Evolutionary conservation across 2,329 filamentous ascomycete genomes (phyloP).

Genomic region (Aspergillus sp.): DNA sequence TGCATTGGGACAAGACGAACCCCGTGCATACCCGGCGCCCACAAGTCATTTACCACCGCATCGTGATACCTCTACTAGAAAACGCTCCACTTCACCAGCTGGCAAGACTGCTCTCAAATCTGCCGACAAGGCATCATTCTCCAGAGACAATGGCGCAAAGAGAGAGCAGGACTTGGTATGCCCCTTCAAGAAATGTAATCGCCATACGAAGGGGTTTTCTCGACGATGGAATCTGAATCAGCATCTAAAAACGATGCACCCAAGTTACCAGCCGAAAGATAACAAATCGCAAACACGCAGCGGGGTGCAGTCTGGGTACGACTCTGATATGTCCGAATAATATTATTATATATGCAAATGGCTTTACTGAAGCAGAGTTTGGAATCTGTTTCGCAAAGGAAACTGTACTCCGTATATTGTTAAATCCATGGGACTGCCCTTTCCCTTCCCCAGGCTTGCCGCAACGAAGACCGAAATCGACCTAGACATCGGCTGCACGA

Average conservation of each 20-base stretch:
- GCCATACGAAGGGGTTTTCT: slow-evolving; percentile 34
- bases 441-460: background rate
- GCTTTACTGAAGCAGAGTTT: background rate
- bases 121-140: background rate
- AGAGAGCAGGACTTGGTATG: slow-evolving; percentile 23
- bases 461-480: background rate
- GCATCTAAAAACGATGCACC: slow-evolving; percentile 36
- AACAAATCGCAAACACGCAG: slow-evolving; percentile 1
- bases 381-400: background rate
- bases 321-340: background rate
- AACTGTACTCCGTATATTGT: background rate
- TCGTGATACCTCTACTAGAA: slow-evolving; percentile 10
- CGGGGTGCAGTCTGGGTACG: background rate
- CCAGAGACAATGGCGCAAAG: background rate
- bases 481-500: background rate
- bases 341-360: background rate
- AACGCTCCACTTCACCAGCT: slow-evolving; percentile 14
- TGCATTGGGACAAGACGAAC: slow-evolving; percentile 26
- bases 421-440: background rate
- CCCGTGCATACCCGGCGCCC: background rate
- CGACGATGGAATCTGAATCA: slow-evolving; percentile 39
- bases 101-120: slow-evolving; percentile 6
- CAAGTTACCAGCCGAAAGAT: slow-evolving; percentile 14
- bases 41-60: background rate
- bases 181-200: slow-evolving; percentile 29